phyloP scores from a whole-genome alignment of 306 rosid species.

The Quercus gilva region DNA sequence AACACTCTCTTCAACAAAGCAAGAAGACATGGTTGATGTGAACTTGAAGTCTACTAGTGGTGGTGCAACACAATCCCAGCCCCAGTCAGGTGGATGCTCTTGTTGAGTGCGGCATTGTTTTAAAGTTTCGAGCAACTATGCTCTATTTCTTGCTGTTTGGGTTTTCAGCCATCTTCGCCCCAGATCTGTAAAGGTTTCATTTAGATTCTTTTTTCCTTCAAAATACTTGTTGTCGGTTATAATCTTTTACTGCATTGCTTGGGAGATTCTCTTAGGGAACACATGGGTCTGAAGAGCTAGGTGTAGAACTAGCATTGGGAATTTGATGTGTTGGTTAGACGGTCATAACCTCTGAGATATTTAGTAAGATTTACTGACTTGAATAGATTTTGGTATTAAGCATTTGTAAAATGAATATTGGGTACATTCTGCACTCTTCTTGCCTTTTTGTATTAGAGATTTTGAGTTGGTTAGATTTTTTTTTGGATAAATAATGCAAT shows the following conservation, averaged over 20 bases:
- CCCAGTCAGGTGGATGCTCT: slow-evolving; percentile 37
- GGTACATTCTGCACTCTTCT: not conserved
- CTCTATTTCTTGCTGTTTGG: slow-evolving; percentile 18
- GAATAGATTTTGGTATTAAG: slow-evolving; percentile 9
- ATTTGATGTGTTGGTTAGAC: slow-evolving; percentile 12
- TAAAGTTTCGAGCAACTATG: slow-evolving; percentile 17
- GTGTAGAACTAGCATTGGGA: slow-evolving; percentile 16
- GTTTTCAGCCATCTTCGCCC: slow-evolving; percentile 17
- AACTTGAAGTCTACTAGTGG: slow-evolving; percentile 37
- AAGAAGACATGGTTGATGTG: slow-evolving; percentile 52
- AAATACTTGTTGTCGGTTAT: not conserved
- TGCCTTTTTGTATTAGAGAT: not conserved
- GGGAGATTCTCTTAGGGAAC: not conserved
- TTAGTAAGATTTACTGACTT: not conserved
- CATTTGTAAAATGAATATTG: not conserved
- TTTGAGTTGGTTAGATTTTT: not conserved
- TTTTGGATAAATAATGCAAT: not conserved
- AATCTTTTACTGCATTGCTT: not conserved
- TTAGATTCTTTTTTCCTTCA: not conserved
- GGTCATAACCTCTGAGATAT: not conserved
- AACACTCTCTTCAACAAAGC: slow-evolving; percentile 42
- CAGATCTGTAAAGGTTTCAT: slow-evolving; percentile 33
- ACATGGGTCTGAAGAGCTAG: slow-evolving; percentile 8
- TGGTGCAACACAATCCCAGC: slow-evolving; percentile 24
- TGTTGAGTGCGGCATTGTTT: slow-evolving; percentile 29